phyloP scores from a whole-genome alignment of 345 rosid species.

The Pistacia integerrima region DNA sequence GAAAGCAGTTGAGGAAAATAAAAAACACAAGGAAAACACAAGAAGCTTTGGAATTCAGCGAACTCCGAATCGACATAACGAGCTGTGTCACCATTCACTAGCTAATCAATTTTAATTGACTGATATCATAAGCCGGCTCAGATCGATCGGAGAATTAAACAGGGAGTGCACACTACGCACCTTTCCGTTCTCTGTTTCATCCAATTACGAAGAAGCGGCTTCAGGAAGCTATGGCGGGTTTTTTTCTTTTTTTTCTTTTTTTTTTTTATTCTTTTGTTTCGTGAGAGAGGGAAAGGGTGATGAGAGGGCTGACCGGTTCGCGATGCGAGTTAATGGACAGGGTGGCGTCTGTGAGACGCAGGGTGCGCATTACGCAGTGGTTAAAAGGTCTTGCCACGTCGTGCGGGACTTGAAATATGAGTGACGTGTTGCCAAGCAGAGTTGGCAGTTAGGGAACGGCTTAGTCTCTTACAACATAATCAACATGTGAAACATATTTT shows the following conservation, averaged over 20 bases:
- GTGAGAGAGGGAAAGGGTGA: neutral
- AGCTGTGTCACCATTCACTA: neutral
- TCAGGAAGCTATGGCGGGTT: neutral
- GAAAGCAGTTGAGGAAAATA: constrained; percentile 31
- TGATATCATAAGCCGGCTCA: neutral
- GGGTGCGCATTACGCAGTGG: constrained; percentile 9
- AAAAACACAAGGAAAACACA: constrained; percentile 16
- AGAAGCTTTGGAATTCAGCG: neutral
- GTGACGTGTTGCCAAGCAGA: neutral
- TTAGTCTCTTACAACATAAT: neutral
- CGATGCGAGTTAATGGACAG: constrained; percentile 17
- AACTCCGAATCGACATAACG: constrained; percentile 16
- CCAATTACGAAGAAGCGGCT: neutral
- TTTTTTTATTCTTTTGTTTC: neutral
- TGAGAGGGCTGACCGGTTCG: constrained; percentile 24
- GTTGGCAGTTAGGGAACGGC: neutral
- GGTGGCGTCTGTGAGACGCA: constrained; percentile 6
- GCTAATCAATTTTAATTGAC: neutral
- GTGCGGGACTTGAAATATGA: no score
- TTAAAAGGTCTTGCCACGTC: constrained; percentile 17
- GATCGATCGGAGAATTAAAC: constrained; percentile 3
- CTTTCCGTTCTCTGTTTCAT: neutral
- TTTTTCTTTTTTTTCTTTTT: neutral
- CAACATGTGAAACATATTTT: neutral
- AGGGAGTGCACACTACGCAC: constrained; percentile 27